Evolutionary conservation across 2,329 filamentous ascomycete species (phyloP).

Genomic region (Botrytis porri): DNA sequence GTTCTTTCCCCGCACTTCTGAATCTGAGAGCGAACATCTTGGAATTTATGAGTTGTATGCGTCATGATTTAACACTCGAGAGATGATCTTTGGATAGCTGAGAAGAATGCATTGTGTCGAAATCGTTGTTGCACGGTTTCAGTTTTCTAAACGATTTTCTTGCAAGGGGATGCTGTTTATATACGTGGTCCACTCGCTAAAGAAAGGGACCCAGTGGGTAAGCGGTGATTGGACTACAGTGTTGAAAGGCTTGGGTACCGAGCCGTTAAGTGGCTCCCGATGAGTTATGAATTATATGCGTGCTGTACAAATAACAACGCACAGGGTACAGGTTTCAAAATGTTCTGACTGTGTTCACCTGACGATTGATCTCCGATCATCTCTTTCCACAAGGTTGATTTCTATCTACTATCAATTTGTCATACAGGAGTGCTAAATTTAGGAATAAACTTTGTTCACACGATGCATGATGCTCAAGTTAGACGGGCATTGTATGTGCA

Average conservation of each 20-base stretch:
- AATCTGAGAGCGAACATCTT: neutral
- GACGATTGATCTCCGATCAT: neutral
- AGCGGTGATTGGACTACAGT: conserved; percentile 7
- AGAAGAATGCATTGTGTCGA: neutral
- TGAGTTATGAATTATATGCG: neutral
- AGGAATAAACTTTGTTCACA: neutral
- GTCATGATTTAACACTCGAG: neutral
- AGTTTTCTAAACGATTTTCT: neutral
- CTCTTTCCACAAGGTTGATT: neutral
- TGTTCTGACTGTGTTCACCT: neutral
- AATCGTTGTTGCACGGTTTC: conserved; percentile 2
- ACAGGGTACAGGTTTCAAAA: neutral
- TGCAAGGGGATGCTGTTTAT: conserved; percentile 12
- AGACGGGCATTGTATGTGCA: neutral
- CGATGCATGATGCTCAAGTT: neutral
- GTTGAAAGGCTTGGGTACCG: neutral
- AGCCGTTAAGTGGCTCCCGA: neutral
- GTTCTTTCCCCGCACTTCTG: conserved; percentile 11
- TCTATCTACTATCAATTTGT: no score
- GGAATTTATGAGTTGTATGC: neutral
- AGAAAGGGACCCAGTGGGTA: conserved; percentile 8
- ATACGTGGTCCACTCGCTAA: conserved; percentile 20
- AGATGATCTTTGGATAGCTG: neutral
- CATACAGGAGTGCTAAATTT: neutral
- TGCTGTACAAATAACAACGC: conserved; percentile 13